Conservation (phyloP, 2,329 filamentous ascomycete species). For the Trichoderma endophyticum region DNA sequence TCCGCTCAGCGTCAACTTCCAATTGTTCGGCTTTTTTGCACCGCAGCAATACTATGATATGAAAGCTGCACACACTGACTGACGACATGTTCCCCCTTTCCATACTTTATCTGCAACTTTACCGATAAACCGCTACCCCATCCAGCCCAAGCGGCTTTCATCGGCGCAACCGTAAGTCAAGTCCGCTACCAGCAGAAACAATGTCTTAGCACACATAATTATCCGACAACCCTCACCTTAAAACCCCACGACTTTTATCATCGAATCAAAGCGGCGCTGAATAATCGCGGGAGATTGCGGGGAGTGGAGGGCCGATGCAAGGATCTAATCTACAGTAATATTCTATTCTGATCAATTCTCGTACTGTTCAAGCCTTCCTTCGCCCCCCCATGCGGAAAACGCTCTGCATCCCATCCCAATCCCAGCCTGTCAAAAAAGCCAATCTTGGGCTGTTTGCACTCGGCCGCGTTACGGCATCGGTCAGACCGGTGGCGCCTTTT, state of each 20-base stretch:
- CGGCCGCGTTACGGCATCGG: background rate
- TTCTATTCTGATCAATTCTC: background rate
- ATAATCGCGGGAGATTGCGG: background rate
- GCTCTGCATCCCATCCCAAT: background rate
- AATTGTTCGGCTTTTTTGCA: background rate
- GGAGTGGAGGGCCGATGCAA: background rate
- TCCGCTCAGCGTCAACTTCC: background rate
- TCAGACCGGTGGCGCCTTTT: background rate
- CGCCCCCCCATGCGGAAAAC: background rate
- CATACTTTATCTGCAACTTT: background rate
- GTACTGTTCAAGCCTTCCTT: background rate
- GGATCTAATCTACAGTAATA: background rate
- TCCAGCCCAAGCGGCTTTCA: constrained; percentile 3
- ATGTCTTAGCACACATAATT: background rate
- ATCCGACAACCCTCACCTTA: background rate
- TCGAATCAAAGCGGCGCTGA: background rate
- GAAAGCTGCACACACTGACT: background rate
- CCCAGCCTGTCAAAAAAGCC: background rate
- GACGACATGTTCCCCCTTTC: too few relatives aligned
- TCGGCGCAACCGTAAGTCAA: background rate
- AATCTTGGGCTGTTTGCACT: background rate
- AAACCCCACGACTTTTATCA: background rate
- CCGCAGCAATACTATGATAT: background rate
- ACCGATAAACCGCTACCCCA: background rate
- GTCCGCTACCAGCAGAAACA: background rate